Percentiles rank a stretch among this genome's conserved stretches.
phyloP scores from a whole-genome alignment of 768 basidiomycete species.

The Ephemerocybe angulata region DNA sequence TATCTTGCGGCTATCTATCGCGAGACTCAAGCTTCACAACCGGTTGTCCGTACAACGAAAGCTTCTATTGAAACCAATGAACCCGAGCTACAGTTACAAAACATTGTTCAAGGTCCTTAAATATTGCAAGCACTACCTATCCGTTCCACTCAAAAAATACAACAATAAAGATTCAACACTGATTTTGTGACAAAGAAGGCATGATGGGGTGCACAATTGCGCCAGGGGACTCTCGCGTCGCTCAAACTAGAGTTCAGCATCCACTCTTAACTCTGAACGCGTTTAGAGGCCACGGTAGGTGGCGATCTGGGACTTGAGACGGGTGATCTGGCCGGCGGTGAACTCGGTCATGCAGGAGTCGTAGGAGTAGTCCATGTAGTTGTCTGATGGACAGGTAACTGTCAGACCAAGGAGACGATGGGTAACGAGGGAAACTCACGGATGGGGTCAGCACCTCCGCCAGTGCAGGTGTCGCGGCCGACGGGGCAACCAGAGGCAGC shows the following conservation, averaged over 20 bases:
- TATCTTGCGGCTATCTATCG: too few species aligned
- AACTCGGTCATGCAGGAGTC: constrained; percentile 50
- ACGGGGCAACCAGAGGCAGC: constrained; percentile 40
- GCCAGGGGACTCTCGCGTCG: too few species aligned
- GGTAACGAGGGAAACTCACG: constrained; percentile 22
- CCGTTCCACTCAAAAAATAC: background rate
- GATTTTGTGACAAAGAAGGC: background rate
- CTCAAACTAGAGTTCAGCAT: too few species aligned
- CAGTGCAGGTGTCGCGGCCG: constrained; percentile 34
- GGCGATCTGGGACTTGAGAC: constrained; percentile 37
- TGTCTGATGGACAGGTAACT: constrained; percentile 25
- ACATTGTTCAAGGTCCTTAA: background rate
- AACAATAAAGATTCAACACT: background rate
- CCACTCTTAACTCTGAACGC: background rate
- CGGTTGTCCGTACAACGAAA: background rate
- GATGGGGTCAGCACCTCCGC: constrained; percentile 42
- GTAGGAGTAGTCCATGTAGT: constrained; percentile 54
- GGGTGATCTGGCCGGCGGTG: constrained; percentile 42
- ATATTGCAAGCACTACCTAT: too few species aligned
- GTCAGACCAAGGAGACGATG: background rate
- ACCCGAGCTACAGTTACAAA: background rate
- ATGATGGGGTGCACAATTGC: too few species aligned
- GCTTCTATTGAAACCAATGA: background rate
- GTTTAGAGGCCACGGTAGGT: constrained; percentile 39
- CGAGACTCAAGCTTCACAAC: too few species aligned